Evolutionary conservation across 306 rosid genomes (phyloP).

Genomic region (Sechiopsis laciniata): DNA sequence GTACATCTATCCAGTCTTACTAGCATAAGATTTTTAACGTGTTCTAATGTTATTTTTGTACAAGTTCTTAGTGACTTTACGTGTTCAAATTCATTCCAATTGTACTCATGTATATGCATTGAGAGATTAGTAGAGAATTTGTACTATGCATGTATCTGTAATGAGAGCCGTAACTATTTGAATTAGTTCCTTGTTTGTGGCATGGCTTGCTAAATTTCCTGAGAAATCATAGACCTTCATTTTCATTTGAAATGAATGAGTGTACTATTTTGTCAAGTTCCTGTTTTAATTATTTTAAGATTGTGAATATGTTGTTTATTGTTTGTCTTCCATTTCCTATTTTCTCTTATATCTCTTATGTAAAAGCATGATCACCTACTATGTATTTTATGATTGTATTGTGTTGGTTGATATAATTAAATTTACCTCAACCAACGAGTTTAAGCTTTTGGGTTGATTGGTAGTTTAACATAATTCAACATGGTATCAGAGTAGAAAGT

Average conservation of each 20-base stretch:
- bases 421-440: too few species aligned
- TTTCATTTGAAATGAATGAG: not conserved
- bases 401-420: too few species aligned
- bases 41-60: not conserved
- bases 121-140: not conserved
- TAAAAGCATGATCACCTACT: conserved; percentile 5
- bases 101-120: not conserved
- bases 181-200: conserved; percentile 4
- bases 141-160: not conserved
- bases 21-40: not conserved
- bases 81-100: not conserved
- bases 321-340: not conserved
- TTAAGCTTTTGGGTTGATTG: too few species aligned
- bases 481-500: too few species aligned
- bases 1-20: not conserved
- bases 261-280: not conserved
- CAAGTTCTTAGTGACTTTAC: conserved; percentile 8
- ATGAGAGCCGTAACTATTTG: not conserved
- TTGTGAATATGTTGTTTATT: not conserved
- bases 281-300: conserved; percentile 1
- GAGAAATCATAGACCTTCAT: not conserved
- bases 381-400: not conserved
- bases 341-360: not conserved
- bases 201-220: not conserved
- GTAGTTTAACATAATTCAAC: too few species aligned